A percentile compares a stretch with the other conserved stretches of the same genome.
phyloP scores from a whole-genome alignment of 2,329 filamentous ascomycete genomes.

The Phaeosphaeria sp. region DNA sequence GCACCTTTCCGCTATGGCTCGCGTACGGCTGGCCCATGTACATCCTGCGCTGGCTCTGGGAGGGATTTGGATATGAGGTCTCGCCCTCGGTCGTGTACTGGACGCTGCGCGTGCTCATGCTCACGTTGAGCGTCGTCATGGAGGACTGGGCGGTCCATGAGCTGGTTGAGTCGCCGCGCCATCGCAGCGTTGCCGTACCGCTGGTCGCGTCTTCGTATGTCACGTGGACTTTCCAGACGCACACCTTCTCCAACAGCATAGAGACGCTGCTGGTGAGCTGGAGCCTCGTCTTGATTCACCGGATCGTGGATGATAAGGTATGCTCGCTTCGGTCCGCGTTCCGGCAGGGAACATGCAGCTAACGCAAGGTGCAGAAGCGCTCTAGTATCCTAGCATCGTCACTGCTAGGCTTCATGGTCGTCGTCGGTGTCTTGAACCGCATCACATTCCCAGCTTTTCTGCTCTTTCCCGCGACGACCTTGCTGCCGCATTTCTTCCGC shows the following conservation, averaged over 20 bases:
- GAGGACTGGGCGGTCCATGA: slow-evolving; percentile 98
- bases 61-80: slow-evolving; percentile 81
- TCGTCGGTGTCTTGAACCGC: slow-evolving; percentile 92
- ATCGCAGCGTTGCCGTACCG: slow-evolving; percentile 75
- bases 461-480: slow-evolving; percentile 78
- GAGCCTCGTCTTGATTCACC: slow-evolving; percentile 89
- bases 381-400: slow-evolving; percentile 78
- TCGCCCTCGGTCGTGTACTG: slow-evolving; percentile 90
- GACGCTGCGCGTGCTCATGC: slow-evolving; percentile 88
- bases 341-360: slow-evolving; percentile 35
- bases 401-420: slow-evolving; percentile 78
- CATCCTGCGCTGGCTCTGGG: slow-evolving; percentile 89
- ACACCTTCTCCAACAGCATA: slow-evolving; percentile 97
- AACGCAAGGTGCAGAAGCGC: slow-evolving; percentile 63
- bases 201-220: slow-evolving; percentile 96
- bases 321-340: slow-evolving; percentile 40
- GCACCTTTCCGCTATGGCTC: slow-evolving; percentile 95
- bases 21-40: slow-evolving; percentile 95
- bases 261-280: slow-evolving; percentile 93
- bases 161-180: slow-evolving; percentile 75
- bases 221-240: slow-evolving; percentile 97
- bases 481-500: slow-evolving; percentile 84
- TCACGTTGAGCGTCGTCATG: slow-evolving; percentile 90
- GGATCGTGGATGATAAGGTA: slow-evolving; percentile 82
- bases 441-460: slow-evolving; percentile 97